Evolutionary conservation across 176 grass and related monocot species (phyloP).

Genomic region (Ensete ventricosum): DNA sequence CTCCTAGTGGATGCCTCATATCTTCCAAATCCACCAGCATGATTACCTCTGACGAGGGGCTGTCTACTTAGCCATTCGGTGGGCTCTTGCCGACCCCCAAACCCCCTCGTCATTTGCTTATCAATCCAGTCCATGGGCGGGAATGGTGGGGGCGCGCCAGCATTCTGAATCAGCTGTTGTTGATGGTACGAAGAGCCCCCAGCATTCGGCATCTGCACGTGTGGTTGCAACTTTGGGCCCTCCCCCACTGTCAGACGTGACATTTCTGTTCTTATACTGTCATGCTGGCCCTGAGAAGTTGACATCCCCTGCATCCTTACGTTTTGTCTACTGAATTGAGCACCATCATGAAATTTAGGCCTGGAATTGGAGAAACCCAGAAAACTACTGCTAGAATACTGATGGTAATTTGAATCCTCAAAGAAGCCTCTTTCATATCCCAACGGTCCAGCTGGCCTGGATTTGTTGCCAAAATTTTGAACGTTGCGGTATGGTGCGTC

Average conservation of each 20-base stretch:
- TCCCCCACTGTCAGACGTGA: conserved; percentile 52
- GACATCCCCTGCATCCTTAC: conserved; percentile 35
- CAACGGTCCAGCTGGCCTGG: conserved; percentile 49
- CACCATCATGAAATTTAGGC: conserved; percentile 38
- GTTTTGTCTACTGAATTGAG: conserved; percentile 44
- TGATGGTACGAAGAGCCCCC: conserved; percentile 27
- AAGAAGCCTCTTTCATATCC: conserved; percentile 66
- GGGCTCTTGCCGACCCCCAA: conserved; percentile 28
- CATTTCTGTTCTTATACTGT: conserved; percentile 39
- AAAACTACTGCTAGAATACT: conserved; percentile 18
- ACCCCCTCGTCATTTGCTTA: conserved; percentile 29
- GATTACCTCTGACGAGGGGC: background rate
- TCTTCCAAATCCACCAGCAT: conserved; percentile 14
- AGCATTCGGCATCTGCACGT: conserved; percentile 32
- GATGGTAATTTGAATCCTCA: conserved; percentile 22
- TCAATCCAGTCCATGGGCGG: conserved; percentile 72
- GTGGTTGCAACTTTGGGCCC: conserved; percentile 30
- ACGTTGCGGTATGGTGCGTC: conserved; percentile 47
- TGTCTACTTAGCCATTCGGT: conserved; percentile 22
- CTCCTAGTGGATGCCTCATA: conserved; percentile 30
- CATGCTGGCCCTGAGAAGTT: conserved; percentile 30
- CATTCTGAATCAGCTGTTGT: conserved; percentile 27
- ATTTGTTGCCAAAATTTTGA: conserved; percentile 33
- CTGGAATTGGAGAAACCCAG: conserved; percentile 42
- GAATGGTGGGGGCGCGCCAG: conserved; percentile 45